A percentile compares a stretch with the other conserved stretches of the same genome.
Conservation (phyloP, 441 rosid species). For the Euphorbia neoarborescens region DNA sequence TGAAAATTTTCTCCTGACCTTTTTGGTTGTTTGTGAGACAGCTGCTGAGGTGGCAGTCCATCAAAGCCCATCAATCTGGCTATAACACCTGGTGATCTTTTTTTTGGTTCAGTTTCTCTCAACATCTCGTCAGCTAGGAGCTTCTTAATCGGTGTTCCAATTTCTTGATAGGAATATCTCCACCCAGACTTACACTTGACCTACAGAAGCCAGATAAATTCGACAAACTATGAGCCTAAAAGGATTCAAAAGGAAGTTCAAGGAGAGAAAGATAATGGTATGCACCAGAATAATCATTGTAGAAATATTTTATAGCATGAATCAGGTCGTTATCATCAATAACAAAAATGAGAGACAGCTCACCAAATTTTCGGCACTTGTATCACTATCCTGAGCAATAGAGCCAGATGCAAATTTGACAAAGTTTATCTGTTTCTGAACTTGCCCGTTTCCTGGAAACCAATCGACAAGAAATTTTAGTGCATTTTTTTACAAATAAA, state of each 20-base stretch:
- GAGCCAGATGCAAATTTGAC: conserved; percentile 46
- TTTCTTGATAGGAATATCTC: conserved; percentile 36
- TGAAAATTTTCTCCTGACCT: conserved; percentile 31
- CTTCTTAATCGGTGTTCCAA: conserved; percentile 60
- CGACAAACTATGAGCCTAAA: conserved; percentile 2
- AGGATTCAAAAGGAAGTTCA: conserved; percentile 1
- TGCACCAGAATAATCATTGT: not conserved
- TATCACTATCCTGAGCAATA: conserved; percentile 34
- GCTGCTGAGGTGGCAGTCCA: conserved; percentile 54
- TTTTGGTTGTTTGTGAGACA: conserved; percentile 34
- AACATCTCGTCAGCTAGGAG: conserved; percentile 74
- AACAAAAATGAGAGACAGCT: conserved; percentile 22
- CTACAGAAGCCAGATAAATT: conserved; percentile 31
- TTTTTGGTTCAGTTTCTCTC: conserved; percentile 53
- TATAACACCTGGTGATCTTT: conserved; percentile 69
- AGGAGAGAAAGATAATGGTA: not conserved
- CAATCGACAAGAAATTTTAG: conserved; percentile 28
- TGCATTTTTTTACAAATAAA: conserved; percentile 14
- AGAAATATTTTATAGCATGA: not conserved
- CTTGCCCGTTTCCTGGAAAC: conserved; percentile 52
- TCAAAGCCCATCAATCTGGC: conserved; percentile 96
- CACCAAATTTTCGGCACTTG: conserved; percentile 50
- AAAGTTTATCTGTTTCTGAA: conserved; percentile 31
- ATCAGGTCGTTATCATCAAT: conserved; percentile 12
- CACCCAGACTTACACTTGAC: conserved; percentile 33